Base-by-base conservation (phyloP, 1,139 yeast genomes). In the Zygosaccharomyces sapae region DNA sequence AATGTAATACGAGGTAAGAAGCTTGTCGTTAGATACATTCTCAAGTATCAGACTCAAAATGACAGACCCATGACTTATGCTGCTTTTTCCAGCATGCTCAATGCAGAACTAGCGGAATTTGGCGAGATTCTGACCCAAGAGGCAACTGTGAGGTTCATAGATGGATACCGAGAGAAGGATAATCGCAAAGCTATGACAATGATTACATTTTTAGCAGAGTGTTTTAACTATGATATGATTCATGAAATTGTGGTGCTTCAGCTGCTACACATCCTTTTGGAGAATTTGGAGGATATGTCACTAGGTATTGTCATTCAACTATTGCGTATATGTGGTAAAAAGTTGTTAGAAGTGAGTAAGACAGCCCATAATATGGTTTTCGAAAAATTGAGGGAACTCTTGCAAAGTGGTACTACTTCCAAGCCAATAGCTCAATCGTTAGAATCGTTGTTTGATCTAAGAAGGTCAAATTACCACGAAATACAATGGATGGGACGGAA, bases 101-200 rank as follows among this genome's bases (percentile, higher is more conserved):
- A 86, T 63, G 75, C 84, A 5, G 81, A 83, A 57, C 62, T 86
- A 4, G 94, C 95, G 0, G 77, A 77, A 37, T 68, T 88, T 20
- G 96, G 96, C 1, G 76, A 75, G 48, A 62, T 84, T 3, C 54
- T 86, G 33, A 64, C 74, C 0, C 63, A 73, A 5, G 70, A 95
- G 53, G 66, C 83, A 27, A 68, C 85, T 1, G 59, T 83, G 3
- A 81, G 75, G 49, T 86, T 86, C 64, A 73, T 84, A 42, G 73
- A 75, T 54, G 74, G 76, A 2, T 84, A 72, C 61, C 69, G 73
- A 51, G 63, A 71, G 19, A 75, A 78, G 55, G 76, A 81, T 57
- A 74, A 72, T 49, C 54, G 60, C 0, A 59, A 62, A 3, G 78
- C 82, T 47, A 61, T 69, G 13, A 66, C 75, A 9, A 66, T 79